Evolutionary conservation across 768 basidiomycete species (phyloP).

Genomic region (Cyathus striatus): DNA sequence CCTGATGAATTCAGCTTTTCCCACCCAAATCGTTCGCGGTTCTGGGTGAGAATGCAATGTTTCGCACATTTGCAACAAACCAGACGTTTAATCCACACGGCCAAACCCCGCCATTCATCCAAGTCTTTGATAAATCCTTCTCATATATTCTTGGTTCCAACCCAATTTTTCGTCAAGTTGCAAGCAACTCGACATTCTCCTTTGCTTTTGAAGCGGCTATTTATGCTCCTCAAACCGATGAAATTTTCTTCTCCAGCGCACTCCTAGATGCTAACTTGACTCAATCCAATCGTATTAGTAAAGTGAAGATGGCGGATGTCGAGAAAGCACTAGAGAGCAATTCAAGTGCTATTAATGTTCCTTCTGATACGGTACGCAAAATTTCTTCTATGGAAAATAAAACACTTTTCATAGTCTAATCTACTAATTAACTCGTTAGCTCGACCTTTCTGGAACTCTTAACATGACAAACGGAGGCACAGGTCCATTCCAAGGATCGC

Average conservation of each 20-base stretch:
- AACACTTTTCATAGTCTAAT: neutral
- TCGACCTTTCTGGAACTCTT: constrained; percentile 43
- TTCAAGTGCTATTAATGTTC: constrained; percentile 28
- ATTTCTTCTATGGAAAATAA: neutral
- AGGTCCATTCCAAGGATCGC: constrained; percentile 45
- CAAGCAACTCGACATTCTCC: constrained; percentile 54
- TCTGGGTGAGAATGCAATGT: constrained; percentile 35
- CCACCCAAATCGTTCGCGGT: constrained; percentile 51
- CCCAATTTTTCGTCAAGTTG: constrained; percentile 56
- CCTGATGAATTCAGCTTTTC: too few relatives aligned
- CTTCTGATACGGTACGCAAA: constrained; percentile 39
- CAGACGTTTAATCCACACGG: constrained; percentile 57
- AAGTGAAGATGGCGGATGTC: constrained; percentile 56
- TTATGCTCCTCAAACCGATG: constrained; percentile 60
- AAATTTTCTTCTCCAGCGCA: constrained; percentile 70
- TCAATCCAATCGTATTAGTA: constrained; percentile 58
- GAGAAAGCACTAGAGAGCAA: constrained; percentile 33
- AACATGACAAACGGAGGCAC: constrained; percentile 63
- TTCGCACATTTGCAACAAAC: constrained; percentile 31
- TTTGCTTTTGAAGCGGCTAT: constrained; percentile 80
- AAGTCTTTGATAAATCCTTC: constrained; percentile 45
- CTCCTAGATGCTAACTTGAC: constrained; percentile 62
- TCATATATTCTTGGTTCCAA: constrained; percentile 49
- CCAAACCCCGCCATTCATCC: constrained; percentile 53
- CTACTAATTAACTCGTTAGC: constrained; percentile 14